Evolutionary conservation across 306 rosid genomes (phyloP).

Genomic region (Albizia julibrissin): DNA sequence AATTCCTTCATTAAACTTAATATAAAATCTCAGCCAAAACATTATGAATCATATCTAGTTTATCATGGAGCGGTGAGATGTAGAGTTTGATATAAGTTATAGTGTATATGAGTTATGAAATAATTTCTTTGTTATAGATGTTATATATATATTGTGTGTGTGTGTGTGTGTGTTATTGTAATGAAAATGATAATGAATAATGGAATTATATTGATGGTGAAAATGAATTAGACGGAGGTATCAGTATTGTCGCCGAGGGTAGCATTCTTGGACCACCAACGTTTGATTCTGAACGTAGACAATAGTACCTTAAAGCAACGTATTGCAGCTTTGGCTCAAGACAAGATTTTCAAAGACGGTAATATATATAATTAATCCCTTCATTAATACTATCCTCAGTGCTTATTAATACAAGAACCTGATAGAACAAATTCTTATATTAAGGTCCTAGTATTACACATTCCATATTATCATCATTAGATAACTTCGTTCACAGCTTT

Average conservation of each 20-base stretch:
- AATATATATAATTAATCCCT: background rate
- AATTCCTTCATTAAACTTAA: background rate
- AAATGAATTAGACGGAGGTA: constrained; percentile 56
- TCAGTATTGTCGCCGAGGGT: constrained; percentile 76
- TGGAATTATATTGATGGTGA: background rate
- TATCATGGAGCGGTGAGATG: background rate
- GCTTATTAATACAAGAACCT: no score
- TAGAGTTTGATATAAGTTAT: no score
- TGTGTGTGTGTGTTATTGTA: no score
- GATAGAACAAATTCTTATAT: no score
- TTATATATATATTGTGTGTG: background rate
- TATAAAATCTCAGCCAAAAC: background rate
- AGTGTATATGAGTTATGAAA: background rate
- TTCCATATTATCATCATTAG: background rate
- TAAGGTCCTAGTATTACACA: no score
- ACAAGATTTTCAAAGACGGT: constrained; percentile 78
- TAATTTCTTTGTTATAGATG: background rate
- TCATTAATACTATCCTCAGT: background rate
- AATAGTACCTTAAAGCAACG: constrained; percentile 70
- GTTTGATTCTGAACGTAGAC: constrained; percentile 69
- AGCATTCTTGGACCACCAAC: constrained; percentile 76
- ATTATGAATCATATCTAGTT: no score
- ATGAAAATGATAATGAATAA: background rate
- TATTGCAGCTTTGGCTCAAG: constrained; percentile 78
- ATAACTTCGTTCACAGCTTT: background rate